phyloP scores from a whole-genome alignment of 495 filamentous ascomycete species.

The Hyphodiscus hymeniophilus region DNA sequence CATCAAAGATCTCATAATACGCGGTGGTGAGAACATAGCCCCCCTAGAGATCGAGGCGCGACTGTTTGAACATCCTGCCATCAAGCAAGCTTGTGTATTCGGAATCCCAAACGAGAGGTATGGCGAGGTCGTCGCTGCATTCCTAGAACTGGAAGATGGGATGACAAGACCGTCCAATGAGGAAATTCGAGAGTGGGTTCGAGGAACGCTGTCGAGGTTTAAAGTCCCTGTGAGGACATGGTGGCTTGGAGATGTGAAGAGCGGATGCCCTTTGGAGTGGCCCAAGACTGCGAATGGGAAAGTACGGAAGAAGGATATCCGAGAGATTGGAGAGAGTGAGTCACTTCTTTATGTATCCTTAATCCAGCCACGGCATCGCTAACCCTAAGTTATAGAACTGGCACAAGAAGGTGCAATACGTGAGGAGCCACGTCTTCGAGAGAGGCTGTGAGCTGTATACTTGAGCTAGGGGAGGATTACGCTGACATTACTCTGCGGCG shows the following conservation, averaged over 20 bases:
- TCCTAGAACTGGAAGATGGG: slow-evolving; percentile 30
- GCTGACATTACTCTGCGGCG: too few relatives aligned
- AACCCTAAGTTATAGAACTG: too few relatives aligned
- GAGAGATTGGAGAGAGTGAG: too few relatives aligned
- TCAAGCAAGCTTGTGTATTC: slow-evolving; percentile 51
- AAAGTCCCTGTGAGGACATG: slow-evolving; percentile 60
- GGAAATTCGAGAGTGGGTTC: slow-evolving; percentile 51
- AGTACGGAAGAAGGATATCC: slow-evolving; percentile 62
- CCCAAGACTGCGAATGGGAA: slow-evolving; percentile 67
- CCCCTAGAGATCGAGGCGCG: slow-evolving; percentile 66
- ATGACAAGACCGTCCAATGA: slow-evolving; percentile 33
- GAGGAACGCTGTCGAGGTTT: slow-evolving; percentile 52
- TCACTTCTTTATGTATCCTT: too few relatives aligned
- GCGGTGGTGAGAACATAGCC: slow-evolving; percentile 57
- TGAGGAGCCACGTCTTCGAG: too few relatives aligned
- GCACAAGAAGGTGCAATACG: too few relatives aligned
- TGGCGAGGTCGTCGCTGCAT: slow-evolving; percentile 60
- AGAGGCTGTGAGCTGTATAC: too few relatives aligned
- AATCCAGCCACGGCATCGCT: too few relatives aligned
- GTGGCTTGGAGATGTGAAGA: too few relatives aligned
- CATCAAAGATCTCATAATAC: slow-evolving; percentile 60
- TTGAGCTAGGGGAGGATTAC: too few relatives aligned
- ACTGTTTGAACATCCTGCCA: slow-evolving; percentile 46
- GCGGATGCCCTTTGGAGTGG: slow-evolving; percentile 46
- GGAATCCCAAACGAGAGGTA: slow-evolving; percentile 55